phyloP scores from a whole-genome alignment of 345 rosid species.

The Boechera divaricarpa region DNA sequence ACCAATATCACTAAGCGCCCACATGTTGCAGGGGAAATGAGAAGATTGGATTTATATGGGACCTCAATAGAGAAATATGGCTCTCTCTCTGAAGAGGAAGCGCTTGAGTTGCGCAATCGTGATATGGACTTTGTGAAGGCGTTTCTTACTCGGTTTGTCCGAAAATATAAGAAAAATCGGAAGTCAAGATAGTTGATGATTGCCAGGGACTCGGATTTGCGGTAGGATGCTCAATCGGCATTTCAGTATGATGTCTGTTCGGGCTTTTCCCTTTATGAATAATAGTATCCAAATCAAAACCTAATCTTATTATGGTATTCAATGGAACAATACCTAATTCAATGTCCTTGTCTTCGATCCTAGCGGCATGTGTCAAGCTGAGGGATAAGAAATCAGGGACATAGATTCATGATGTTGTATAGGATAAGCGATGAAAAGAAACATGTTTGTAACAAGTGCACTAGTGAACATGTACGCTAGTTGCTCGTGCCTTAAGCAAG shows the following conservation, averaged over 20 bases:
- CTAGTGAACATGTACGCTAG: not conserved
- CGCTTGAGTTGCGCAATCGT: constrained; percentile 11
- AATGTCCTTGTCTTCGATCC: not conserved
- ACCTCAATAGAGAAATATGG: constrained; percentile 36
- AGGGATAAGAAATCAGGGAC: too few relatives aligned
- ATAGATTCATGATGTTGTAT: too few relatives aligned
- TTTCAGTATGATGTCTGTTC: too few relatives aligned
- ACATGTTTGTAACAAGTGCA: too few relatives aligned
- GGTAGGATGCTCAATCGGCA: too few relatives aligned
- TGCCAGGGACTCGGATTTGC: not conserved
- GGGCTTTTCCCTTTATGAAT: too few relatives aligned
- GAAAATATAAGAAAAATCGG: constrained; percentile 5
- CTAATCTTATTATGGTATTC: too few relatives aligned
- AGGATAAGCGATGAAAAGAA: too few relatives aligned
- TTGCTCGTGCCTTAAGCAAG: not conserved
- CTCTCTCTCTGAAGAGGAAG: constrained; percentile 18
- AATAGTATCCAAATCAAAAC: too few relatives aligned
- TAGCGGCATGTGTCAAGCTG: too few relatives aligned
- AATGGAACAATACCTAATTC: too few relatives aligned
- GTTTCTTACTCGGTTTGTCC: constrained; percentile 18
- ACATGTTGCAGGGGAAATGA: constrained; percentile 28
- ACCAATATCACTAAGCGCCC: constrained; percentile 20
- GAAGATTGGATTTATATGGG: constrained; percentile 33
- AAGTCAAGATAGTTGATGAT: constrained; percentile 22
- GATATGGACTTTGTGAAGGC: constrained; percentile 22